Conservation (phyloP, 305 asterid genomes). For the Vinca major region DNA sequence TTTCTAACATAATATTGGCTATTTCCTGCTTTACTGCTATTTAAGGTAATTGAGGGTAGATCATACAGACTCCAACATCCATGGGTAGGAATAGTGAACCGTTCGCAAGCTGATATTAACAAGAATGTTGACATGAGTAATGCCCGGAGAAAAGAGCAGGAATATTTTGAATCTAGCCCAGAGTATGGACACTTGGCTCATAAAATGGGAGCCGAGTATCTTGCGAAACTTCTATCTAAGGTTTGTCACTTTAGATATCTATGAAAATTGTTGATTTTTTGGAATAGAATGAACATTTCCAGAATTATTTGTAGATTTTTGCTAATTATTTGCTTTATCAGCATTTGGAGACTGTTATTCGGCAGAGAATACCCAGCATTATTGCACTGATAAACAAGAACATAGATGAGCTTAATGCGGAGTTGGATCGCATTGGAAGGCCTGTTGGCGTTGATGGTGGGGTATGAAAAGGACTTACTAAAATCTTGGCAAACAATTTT, state of each 20-base stretch:
- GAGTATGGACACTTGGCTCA: conserved; percentile 85
- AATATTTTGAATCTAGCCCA: conserved; percentile 88
- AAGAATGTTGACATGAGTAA: conserved; percentile 75
- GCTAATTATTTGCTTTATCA: conserved; percentile 26
- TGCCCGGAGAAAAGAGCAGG: conserved; percentile 83
- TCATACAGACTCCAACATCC: conserved; percentile 88
- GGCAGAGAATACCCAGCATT: conserved; percentile 94
- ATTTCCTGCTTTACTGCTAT: neutral
- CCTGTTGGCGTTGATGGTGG: conserved; percentile 92
- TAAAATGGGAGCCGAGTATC: conserved; percentile 95
- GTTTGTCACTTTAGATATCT: conserved; percentile 24
- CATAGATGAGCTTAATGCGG: conserved; percentile 89
- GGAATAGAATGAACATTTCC: conserved; percentile 2
- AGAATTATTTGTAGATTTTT: conserved; percentile 9
- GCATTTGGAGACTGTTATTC: conserved; percentile 92
- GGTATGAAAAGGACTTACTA: conserved; percentile 37
- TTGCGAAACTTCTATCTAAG: conserved; percentile 80
- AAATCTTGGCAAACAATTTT: conserved; percentile 15
- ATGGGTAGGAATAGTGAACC: conserved; percentile 96
- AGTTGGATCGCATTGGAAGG: conserved; percentile 88
- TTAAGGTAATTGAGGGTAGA: conserved; percentile 90
- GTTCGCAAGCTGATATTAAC: conserved; percentile 95
- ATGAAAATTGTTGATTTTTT: neutral
- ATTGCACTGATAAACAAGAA: conserved; percentile 82
- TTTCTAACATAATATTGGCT: neutral